Conservation (phyloP, 1,284 basidiomycete genomes). For the Cryptococcus amylolentus region DNA sequence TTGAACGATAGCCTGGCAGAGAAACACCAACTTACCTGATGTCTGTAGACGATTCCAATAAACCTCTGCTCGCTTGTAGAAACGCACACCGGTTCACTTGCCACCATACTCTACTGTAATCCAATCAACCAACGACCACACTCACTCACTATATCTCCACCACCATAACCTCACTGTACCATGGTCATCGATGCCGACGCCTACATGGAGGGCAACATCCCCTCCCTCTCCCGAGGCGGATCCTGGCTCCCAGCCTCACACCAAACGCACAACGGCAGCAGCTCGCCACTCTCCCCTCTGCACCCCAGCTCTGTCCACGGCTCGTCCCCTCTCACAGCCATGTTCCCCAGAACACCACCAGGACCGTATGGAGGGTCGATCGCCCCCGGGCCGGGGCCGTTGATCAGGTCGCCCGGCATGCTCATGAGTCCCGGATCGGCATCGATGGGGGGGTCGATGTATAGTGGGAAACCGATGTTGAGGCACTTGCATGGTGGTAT, state of each 20-base stretch:
- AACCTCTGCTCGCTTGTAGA: neutral
- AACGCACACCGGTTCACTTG: neutral
- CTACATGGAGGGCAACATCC: slow-evolving; percentile 35
- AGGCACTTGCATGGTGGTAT: neutral
- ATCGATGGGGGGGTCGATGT: neutral
- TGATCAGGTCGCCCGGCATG: neutral
- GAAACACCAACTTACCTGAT: neutral
- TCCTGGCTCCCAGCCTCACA: slow-evolving; percentile 19
- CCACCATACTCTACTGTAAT: neutral
- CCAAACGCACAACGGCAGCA: neutral
- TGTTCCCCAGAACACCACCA: neutral
- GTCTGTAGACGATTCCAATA: neutral
- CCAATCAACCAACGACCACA: too few species aligned
- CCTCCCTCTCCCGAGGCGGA: slow-evolving; percentile 30
- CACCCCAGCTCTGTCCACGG: neutral
- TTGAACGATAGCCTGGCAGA: too few species aligned
- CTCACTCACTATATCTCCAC: neutral
- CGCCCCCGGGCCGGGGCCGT: neutral
- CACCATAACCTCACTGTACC: neutral
- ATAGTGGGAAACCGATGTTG: neutral
- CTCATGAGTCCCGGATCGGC: neutral
- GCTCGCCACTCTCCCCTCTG: neutral
- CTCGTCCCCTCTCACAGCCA: neutral
- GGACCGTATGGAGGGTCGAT: neutral
- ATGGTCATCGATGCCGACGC: slow-evolving; percentile 36